Conservation (phyloP, 352 stramenopile species). For the Globisporangium irregulare region DNA sequence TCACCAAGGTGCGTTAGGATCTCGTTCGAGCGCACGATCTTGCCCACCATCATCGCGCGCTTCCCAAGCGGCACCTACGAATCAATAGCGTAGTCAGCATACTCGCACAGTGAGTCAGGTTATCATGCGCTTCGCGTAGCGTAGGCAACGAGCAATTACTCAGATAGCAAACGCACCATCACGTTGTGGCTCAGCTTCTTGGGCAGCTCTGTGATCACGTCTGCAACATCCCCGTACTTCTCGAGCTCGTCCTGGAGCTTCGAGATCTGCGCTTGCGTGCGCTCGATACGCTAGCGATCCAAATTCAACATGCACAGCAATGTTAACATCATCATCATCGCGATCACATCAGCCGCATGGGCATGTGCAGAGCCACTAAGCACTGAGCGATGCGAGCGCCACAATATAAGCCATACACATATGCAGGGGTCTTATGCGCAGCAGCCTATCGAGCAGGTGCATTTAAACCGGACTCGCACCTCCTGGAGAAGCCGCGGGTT, state of each 20-base stretch:
- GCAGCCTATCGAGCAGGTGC: neutral
- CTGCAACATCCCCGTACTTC: conserved; percentile 47
- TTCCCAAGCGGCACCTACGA: conserved; percentile 68
- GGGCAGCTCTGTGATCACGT: conserved; percentile 61
- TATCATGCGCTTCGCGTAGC: neutral
- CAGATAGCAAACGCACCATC: conserved; percentile 42
- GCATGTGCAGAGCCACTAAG: neutral
- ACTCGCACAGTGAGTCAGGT: neutral
- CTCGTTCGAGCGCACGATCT: conserved; percentile 84
- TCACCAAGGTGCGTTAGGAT: conserved; percentile 78
- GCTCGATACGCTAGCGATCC: conserved; percentile 50
- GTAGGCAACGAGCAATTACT: neutral
- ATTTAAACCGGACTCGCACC: conserved; percentile 22
- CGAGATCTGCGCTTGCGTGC: conserved; percentile 43
- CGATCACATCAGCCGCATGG: neutral
- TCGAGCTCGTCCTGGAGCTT: conserved; percentile 54
- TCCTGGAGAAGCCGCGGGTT: conserved; percentile 65
- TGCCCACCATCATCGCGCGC: conserved; percentile 78
- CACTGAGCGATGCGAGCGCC: neutral
- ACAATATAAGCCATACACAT: neutral
- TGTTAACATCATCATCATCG: neutral
- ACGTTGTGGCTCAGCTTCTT: conserved; percentile 77
- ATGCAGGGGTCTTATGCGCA: neutral
- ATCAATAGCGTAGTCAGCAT: neutral
- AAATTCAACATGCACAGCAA: neutral